Evolutionary conservation across 495 filamentous ascomycete species (phyloP).

Genomic region (Hyphodiscus hymeniophilus): DNA sequence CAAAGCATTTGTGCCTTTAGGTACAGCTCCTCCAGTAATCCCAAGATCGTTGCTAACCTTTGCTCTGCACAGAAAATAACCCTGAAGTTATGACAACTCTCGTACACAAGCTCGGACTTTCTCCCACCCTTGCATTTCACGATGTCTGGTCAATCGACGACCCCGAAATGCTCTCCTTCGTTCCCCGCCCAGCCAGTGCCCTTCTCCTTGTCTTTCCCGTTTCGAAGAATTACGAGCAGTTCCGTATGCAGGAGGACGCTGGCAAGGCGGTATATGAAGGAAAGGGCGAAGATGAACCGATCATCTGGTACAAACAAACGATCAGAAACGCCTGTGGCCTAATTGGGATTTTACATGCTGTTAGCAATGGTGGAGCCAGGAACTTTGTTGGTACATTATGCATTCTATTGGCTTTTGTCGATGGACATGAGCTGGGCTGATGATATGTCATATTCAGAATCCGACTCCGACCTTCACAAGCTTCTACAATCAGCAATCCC

Average conservation of each 20-base stretch:
- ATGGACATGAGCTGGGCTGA: conserved; percentile 1
- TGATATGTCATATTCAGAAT: conserved; percentile 22
- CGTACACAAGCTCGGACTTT: conserved; percentile 67
- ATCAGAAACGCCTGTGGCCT: conserved; percentile 83
- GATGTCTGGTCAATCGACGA: conserved; percentile 82
- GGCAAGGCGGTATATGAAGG: conserved; percentile 32
- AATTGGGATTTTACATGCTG: conserved; percentile 72
- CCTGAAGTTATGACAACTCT: conserved; percentile 73
- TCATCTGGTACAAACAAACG: conserved; percentile 86
- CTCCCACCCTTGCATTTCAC: conserved; percentile 56
- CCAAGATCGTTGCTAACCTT: neutral
- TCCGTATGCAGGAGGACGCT: conserved; percentile 56
- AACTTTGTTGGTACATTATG: conserved; percentile 35
- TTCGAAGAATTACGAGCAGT: conserved; percentile 58
- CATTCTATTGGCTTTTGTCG: too few species aligned
- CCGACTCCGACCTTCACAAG: conserved; percentile 31
- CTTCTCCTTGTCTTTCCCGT: conserved; percentile 82
- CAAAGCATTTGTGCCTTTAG: conserved; percentile 33
- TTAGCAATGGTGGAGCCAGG: conserved; percentile 45
- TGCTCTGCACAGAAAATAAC: conserved; percentile 37
- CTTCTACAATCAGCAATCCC: conserved; percentile 39
- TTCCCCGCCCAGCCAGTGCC: conserved; percentile 76
- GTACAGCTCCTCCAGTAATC: conserved; percentile 17
- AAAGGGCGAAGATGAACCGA: conserved; percentile 33
- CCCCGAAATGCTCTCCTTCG: conserved; percentile 65